phyloP scores from a whole-genome alignment of 192 early-diverging fungal species.

The Coemansia biformis region DNA sequence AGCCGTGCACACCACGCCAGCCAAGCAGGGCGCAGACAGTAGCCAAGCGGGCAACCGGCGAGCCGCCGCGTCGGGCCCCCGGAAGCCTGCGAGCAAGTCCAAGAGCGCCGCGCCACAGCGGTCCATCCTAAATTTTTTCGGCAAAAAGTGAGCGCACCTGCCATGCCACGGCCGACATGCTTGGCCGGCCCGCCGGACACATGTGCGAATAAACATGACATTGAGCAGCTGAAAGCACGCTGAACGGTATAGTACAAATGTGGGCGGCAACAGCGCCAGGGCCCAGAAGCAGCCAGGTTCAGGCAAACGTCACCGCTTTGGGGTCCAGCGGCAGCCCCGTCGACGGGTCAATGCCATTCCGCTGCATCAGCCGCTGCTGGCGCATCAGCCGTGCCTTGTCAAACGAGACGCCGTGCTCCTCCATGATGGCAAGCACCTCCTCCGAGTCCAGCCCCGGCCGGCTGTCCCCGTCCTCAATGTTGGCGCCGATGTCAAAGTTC shows the following conservation, averaged over 20 bases:
- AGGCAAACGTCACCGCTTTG: conserved; percentile 42
- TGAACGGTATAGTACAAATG: too few relatives aligned
- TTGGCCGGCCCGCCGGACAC: too few relatives aligned
- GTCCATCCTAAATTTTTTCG: conserved; percentile 45
- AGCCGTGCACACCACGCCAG: conserved; percentile 1
- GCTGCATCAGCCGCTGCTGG: conserved; percentile 39
- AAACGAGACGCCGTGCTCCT: conserved; percentile 36
- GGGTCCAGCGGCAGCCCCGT: conserved; percentile 48
- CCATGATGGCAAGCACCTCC: conserved; percentile 45
- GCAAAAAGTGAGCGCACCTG: conserved; percentile 18
- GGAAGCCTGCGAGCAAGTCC: neutral
- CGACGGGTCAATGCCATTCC: conserved; percentile 39
- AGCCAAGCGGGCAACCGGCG: neutral
- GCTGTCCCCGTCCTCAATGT: conserved; percentile 35
- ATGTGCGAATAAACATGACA: too few relatives aligned
- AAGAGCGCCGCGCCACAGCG: conserved; percentile 30
- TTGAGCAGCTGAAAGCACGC: too few relatives aligned
- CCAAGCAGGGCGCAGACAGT: neutral
- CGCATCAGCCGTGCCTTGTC: conserved; percentile 49
- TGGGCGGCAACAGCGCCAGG: too few relatives aligned
- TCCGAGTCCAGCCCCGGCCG: conserved; percentile 45
- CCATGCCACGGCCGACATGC: too few relatives aligned
- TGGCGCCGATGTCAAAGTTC: conserved; percentile 46
- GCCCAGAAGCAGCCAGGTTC: conserved; percentile 2
- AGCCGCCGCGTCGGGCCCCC: neutral